Conservation (phyloP, 768 basidiomycete genomes). For the Russula lepida region DNA sequence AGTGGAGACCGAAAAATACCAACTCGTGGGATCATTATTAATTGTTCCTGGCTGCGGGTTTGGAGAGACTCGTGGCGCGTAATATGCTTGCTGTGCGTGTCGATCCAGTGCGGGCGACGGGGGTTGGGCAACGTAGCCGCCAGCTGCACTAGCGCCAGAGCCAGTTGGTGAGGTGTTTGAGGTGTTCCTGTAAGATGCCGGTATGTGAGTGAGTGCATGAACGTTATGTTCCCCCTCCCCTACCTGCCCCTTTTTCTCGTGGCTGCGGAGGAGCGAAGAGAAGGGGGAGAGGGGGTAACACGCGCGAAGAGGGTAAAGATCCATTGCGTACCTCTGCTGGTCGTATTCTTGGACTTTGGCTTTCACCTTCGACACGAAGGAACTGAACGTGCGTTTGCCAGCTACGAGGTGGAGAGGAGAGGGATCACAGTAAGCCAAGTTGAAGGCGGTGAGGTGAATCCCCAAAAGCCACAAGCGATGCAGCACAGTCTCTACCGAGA, state of each 20-base stretch:
- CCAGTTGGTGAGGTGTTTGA: background rate
- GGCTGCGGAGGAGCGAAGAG: background rate
- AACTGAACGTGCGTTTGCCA: conserved; percentile 72
- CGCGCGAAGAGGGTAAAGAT: background rate
- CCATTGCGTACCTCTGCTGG: conserved; percentile 34
- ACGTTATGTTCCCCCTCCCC: background rate
- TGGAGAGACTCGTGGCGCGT: conserved; percentile 8
- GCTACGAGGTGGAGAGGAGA: conserved; percentile 16
- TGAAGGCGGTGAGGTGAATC: background rate
- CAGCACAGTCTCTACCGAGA: background rate
- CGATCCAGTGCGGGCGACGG: conserved; percentile 8
- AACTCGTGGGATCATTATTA: background rate
- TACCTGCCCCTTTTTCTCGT: background rate
- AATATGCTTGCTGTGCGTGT: conserved; percentile 17
- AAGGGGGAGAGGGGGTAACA: background rate
- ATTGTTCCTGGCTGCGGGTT: background rate
- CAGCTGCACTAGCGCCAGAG: background rate
- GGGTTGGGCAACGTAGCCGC: background rate
- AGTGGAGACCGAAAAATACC: background rate
- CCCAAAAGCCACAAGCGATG: background rate
- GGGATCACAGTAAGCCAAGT: background rate
- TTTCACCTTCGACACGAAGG: conserved; percentile 66
- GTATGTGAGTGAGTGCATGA: background rate
- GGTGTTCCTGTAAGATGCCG: conserved; percentile 2
- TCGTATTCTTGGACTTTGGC: conserved; percentile 81